phyloP scores from a whole-genome alignment of 2,329 filamentous ascomycete species.

The Cladosporium sp. region DNA sequence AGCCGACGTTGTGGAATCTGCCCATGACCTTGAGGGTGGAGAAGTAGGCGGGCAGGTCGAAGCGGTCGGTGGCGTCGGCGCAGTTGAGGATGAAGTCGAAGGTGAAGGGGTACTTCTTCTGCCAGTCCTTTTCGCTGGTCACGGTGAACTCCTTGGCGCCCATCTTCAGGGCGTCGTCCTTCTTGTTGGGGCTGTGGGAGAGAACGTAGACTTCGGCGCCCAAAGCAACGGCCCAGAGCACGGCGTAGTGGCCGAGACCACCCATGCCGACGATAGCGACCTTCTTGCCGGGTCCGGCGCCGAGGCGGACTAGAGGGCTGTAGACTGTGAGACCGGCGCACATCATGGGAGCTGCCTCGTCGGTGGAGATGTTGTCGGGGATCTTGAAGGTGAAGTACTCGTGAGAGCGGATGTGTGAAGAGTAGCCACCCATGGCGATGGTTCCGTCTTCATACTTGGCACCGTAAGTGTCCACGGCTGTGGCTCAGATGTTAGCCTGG shows the following conservation, averaged over 20 bases:
- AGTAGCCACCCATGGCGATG: slow-evolving; percentile 63
- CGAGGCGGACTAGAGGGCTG: slow-evolving; percentile 71
- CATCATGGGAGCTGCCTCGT: slow-evolving; percentile 71
- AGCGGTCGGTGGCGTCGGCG: slow-evolving; percentile 64
- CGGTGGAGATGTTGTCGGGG: slow-evolving; percentile 61
- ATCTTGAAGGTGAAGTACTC: slow-evolving; percentile 75
- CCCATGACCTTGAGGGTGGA: slow-evolving; percentile 77
- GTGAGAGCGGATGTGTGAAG: slow-evolving; percentile 66
- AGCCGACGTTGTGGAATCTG: slow-evolving; percentile 69
- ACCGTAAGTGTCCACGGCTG: slow-evolving; percentile 46
- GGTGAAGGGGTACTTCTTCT: slow-evolving; percentile 51
- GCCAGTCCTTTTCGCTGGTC: slow-evolving; percentile 56
- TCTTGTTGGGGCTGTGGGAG: slow-evolving; percentile 57
- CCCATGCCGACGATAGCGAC: slow-evolving; percentile 68
- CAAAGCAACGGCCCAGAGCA: slow-evolving; percentile 48
- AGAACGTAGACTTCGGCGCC: slow-evolving; percentile 60
- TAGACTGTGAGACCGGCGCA: slow-evolving; percentile 81
- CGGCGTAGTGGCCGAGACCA: slow-evolving; percentile 48
- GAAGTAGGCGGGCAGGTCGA: slow-evolving; percentile 69
- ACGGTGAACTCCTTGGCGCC: slow-evolving; percentile 59
- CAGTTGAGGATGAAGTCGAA: slow-evolving; percentile 77
- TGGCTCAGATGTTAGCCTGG: slow-evolving; percentile 26
- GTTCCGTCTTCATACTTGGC: slow-evolving; percentile 54
- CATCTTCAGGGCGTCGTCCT: slow-evolving; percentile 56
- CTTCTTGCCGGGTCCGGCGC: slow-evolving; percentile 72